phyloP scores from a whole-genome alignment of 352 stramenopile genomes.

The Stramenopiles sp. region DNA sequence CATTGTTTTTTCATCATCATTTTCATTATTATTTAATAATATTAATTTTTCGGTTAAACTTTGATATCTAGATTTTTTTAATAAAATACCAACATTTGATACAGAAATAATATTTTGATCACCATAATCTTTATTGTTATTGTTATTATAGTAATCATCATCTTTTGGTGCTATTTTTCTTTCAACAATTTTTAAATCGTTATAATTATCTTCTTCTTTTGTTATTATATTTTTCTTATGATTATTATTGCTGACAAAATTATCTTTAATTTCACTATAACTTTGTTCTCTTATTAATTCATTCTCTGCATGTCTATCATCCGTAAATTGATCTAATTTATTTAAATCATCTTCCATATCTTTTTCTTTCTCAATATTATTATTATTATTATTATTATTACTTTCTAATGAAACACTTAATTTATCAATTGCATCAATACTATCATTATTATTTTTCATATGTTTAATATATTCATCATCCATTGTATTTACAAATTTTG shows the following conservation, averaged over 20 bases:
- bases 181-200: no score
- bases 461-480: neutral
- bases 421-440: neutral
- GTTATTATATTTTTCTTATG: no score
- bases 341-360: no score
- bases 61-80: neutral
- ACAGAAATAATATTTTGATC: no score
- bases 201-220: no score
- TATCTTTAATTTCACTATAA: neutral
- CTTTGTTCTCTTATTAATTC: neutral
- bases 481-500: conserved; percentile 34
- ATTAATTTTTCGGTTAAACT: neutral
- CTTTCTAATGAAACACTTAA: neutral
- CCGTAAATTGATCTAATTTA: neutral
- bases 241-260: neutral
- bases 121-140: no score
- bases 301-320: neutral
- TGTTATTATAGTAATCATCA: no score
- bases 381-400: neutral
- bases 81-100: neutral
- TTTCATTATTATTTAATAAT: neutral
- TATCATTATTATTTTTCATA: neutral
- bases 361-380: neutral
- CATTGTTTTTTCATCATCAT: neutral
- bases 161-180: no score